These are phyloP conservation scores for Agapanthus africanus DNA, from an alignment of 106 monocot species.

Conservation along the genomic window DNA sequence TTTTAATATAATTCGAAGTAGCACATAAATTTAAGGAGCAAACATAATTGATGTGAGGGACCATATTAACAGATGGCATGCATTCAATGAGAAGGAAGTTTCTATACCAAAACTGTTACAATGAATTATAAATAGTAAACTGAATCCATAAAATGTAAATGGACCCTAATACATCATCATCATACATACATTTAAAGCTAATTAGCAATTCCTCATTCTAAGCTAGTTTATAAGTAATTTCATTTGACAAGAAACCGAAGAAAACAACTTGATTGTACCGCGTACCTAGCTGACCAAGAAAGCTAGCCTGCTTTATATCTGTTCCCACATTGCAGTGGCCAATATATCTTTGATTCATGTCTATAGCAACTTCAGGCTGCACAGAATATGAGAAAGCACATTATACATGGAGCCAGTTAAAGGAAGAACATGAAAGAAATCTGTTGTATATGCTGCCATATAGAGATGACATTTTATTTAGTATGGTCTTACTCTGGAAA, in stretches of 20 bases:
- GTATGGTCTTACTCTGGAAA: background rate
- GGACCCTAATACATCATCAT: too few relatives aligned
- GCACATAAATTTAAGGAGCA: background rate
- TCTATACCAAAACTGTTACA: background rate
- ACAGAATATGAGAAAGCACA: conserved; percentile 15
- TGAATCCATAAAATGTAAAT: too few relatives aligned
- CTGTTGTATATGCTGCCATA: background rate
- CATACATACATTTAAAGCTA: too few relatives aligned
- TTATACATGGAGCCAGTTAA: background rate
- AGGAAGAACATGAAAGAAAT: background rate
- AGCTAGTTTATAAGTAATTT: too few relatives aligned
- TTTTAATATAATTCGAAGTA: background rate
- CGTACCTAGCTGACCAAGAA: conserved; percentile 79
- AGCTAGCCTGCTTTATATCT: conserved; percentile 98
- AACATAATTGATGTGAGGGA: background rate
- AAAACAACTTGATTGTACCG: too few relatives aligned
- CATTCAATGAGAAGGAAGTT: background rate
- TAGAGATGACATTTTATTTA: background rate
- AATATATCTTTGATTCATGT: conserved; percentile 93
- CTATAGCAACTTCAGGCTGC: conserved; percentile 70
- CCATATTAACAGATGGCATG: background rate
- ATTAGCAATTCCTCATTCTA: too few relatives aligned
- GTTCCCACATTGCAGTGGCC: conserved; percentile 99
- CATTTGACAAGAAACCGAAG: too few relatives aligned
- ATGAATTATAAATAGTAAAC: too few relatives aligned